phyloP scores from a whole-genome alignment of 495 filamentous ascomycete species.

The Patellaria atrata region DNA sequence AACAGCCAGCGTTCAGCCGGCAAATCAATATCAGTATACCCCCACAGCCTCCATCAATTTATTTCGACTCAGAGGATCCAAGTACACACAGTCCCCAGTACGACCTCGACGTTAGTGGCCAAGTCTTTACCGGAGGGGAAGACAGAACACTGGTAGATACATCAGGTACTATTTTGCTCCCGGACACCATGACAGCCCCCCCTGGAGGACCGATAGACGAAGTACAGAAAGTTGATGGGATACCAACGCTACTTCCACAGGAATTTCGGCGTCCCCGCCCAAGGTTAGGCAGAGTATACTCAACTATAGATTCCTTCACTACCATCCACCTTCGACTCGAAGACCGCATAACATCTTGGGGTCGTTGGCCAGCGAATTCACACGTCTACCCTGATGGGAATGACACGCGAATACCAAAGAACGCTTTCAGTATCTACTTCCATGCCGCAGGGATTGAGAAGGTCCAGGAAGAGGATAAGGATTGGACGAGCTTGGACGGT shows the following conservation, averaged over 20 bases:
- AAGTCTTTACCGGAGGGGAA: constrained; percentile 17
- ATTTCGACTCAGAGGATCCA: constrained; percentile 22
- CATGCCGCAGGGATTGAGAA: constrained; percentile 50
- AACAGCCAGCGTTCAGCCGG: constrained; percentile 20
- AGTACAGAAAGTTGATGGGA: constrained; percentile 4
- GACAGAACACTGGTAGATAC: constrained; percentile 13
- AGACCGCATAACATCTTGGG: constrained; percentile 56
- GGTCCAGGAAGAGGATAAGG: constrained; percentile 37
- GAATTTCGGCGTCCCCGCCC: constrained; percentile 27
- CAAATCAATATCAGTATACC: constrained; percentile 25
- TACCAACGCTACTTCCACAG: constrained; percentile 2
- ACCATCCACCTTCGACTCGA: constrained; percentile 48
- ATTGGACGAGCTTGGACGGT: constrained; percentile 40
- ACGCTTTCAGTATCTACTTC: constrained; percentile 63
- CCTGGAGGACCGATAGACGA: constrained; percentile 1
- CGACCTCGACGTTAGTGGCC: constrained; percentile 21
- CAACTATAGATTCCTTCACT: constrained; percentile 33
- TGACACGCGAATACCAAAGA: constrained; percentile 63
- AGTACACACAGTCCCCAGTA: constrained; percentile 26
- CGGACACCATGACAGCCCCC: constrained; percentile 16
- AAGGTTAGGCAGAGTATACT: constrained; percentile 31
- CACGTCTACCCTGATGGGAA: constrained; percentile 39
- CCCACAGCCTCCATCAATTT: constrained; percentile 27
- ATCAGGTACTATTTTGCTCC: constrained; percentile 1
- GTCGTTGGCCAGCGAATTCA: constrained; percentile 48